These are phyloP conservation scores for Mycena galopus DNA, from an alignment of 768 basidiomycete genomes.

Conservation along the genomic window DNA sequence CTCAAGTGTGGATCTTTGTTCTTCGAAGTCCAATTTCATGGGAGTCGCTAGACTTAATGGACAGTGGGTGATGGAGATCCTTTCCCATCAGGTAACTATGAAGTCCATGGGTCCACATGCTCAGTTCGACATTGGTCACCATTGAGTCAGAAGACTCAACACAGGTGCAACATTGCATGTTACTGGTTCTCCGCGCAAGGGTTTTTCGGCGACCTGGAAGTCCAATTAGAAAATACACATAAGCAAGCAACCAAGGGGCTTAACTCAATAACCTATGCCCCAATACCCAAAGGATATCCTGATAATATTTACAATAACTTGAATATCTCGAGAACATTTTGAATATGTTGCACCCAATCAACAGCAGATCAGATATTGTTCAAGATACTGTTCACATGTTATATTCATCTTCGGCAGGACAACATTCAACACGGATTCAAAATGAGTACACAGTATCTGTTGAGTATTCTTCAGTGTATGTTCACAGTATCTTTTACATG, in stretches of 20 bases:
- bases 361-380: too few relatives aligned
- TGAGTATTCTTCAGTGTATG: too few relatives aligned
- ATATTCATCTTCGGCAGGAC: too few relatives aligned
- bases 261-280: too few relatives aligned
- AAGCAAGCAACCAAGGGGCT: constrained; percentile 31
- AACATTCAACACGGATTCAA: too few relatives aligned
- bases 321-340: too few relatives aligned
- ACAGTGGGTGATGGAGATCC: constrained; percentile 16
- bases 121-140: constrained; percentile 27
- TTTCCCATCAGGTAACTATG: constrained; percentile 22
- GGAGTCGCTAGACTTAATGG: constrained; percentile 20
- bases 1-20: constrained; percentile 16
- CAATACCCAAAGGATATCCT: too few relatives aligned
- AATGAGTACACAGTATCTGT: too few relatives aligned
- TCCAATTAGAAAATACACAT: constrained; percentile 23
- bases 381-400: too few relatives aligned
- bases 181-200: constrained; percentile 21
- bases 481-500: too few relatives aligned
- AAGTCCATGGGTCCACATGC: constrained; percentile 22
- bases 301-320: too few relatives aligned
- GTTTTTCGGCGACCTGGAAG: constrained; percentile 19
- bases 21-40: constrained; percentile 23
- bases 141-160: constrained; percentile 25
- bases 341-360: too few relatives aligned
- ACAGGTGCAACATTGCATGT: constrained; percentile 22